These are phyloP conservation scores for Opeltia flavorubescens DNA, from an alignment of 495 filamentous ascomycete genomes.

Conservation along the genomic window DNA sequence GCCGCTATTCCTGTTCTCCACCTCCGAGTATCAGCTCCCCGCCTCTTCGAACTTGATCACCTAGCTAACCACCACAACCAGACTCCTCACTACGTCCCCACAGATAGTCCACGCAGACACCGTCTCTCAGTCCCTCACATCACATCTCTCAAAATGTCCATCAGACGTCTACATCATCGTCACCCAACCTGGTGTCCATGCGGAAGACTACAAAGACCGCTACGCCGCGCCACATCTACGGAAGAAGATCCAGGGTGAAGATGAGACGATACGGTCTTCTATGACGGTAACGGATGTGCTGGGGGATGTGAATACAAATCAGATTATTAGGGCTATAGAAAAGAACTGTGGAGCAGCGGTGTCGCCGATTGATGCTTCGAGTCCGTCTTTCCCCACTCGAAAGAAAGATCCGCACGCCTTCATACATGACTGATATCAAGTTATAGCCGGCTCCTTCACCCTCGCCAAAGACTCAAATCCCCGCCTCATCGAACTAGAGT, in stretches of 20 bases:
- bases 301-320: conserved; percentile 42
- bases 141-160: conserved; percentile 47
- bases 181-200: conserved; percentile 62
- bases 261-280: conserved; percentile 33
- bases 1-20: conserved; percentile 76
- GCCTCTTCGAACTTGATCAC: not conserved
- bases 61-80: conserved; percentile 13
- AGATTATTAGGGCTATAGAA: conserved; percentile 37
- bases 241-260: conserved; percentile 33
- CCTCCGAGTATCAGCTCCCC: conserved; percentile 42
- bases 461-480: conserved; percentile 31
- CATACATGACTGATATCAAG: not conserved
- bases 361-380: conserved; percentile 45
- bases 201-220: conserved; percentile 42
- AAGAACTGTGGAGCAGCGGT: conserved; percentile 37
- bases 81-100: conserved; percentile 30
- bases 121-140: conserved; percentile 21
- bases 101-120: conserved; percentile 29
- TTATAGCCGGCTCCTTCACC: conserved; percentile 30
- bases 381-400: conserved; percentile 27
- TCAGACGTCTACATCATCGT: conserved; percentile 71
- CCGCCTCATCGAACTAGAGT: conserved; percentile 35
- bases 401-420: conserved; percentile 10
- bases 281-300: conserved; percentile 46
- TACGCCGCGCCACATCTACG: conserved; percentile 48